These are phyloP conservation scores for Chalciporus sp. DNA, from an alignment of 1,284 basidiomycete genomes.

Conservation along the genomic window DNA sequence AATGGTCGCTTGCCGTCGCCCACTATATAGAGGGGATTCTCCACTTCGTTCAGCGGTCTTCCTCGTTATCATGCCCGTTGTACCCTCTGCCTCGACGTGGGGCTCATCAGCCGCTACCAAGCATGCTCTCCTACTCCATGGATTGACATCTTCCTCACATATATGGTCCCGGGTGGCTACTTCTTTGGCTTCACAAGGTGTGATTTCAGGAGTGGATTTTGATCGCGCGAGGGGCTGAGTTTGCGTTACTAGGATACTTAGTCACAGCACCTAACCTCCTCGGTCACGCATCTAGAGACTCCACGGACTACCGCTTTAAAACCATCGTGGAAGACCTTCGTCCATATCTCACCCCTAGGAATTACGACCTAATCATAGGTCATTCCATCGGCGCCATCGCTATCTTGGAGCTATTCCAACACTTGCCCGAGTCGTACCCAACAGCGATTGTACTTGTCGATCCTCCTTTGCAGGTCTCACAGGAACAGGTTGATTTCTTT, in stretches of 20 bases:
- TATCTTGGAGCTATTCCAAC: constrained; percentile 16
- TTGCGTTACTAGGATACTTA: constrained; percentile 20
- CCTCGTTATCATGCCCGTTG: neutral
- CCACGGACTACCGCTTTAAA: constrained; percentile 15
- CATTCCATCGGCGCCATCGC: constrained; percentile 25
- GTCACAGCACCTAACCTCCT: constrained; percentile 29
- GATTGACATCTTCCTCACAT: constrained; percentile 23
- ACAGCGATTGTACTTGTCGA: constrained; percentile 30
- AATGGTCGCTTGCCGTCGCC: neutral
- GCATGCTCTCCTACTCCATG: constrained; percentile 25
- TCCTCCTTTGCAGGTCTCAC: constrained; percentile 9
- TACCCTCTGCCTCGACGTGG: constrained; percentile 20
- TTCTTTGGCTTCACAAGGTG: constrained; percentile 23
- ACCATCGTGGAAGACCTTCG: constrained; percentile 22
- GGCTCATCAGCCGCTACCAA: constrained; percentile 16
- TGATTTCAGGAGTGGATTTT: neutral
- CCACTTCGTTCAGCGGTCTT: neutral
- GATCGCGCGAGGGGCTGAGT: neutral
- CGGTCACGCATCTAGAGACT: constrained; percentile 21
- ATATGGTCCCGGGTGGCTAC: constrained; percentile 24
- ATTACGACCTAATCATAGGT: constrained; percentile 25
- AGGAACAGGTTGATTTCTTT: neutral
- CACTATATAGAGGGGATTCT: too few relatives aligned
- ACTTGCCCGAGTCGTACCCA: constrained; percentile 15
- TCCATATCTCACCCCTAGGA: constrained; percentile 22